Evolutionary conservation across 2,329 filamentous ascomycete species (phyloP).

Genomic region (Diaporthe sp.): DNA sequence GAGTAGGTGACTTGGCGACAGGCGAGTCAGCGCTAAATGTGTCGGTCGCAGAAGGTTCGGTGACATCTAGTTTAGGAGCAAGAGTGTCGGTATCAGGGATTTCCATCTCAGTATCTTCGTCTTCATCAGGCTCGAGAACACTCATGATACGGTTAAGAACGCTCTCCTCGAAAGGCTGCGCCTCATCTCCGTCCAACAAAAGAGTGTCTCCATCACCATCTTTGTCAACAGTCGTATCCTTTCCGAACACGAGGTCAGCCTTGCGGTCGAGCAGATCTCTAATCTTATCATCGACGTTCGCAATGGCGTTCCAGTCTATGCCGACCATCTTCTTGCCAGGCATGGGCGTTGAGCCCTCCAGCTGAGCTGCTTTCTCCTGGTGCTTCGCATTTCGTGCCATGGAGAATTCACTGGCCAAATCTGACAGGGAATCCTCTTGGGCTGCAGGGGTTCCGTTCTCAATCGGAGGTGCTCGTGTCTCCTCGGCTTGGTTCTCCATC

Average conservation of each 20-base stretch:
- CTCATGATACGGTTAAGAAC: background rate
- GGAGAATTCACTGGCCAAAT: background rate
- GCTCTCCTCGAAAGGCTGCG: background rate
- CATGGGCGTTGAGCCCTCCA: background rate
- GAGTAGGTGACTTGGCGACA: background rate
- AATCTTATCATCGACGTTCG: slow-evolving; percentile 10
- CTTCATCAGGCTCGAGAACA: background rate
- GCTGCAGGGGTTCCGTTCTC: slow-evolving; percentile 4
- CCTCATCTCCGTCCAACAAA: background rate
- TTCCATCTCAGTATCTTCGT: background rate
- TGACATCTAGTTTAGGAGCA: background rate
- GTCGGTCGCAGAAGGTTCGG: background rate
- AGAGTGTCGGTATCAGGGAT: background rate
- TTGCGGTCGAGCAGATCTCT: slow-evolving; percentile 14
- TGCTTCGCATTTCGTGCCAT: background rate
- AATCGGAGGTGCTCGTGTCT: background rate
- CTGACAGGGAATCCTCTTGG: background rate
- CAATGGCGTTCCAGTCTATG: background rate
- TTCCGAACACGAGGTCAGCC: background rate
- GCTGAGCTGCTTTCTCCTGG: background rate
- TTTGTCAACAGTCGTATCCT: background rate
- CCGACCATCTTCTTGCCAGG: too few species aligned
- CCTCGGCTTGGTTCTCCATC: background rate
- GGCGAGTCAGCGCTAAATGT: background rate
- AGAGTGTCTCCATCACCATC: background rate